These are phyloP conservation scores for Colletotrichum coccodes DNA, from an alignment of 2,329 filamentous ascomycete species.

Conservation along the genomic window DNA sequence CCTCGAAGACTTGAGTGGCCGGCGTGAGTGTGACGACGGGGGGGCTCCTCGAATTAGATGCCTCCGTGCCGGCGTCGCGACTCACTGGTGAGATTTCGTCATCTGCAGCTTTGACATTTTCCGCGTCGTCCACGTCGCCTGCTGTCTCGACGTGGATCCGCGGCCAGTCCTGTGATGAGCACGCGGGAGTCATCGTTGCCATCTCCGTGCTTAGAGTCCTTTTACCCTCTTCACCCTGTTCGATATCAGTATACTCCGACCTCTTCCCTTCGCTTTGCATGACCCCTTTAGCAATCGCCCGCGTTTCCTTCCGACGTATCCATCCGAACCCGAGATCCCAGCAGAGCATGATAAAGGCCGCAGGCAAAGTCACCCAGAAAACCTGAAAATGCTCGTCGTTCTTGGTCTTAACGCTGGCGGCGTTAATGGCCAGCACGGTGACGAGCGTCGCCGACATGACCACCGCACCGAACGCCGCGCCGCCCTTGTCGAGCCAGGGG, in stretches of 20 bases:
- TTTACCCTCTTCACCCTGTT: background rate
- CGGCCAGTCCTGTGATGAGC: background rate
- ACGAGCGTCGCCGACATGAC: conserved; percentile 76
- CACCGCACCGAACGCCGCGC: conserved; percentile 71
- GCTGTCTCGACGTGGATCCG: conserved; percentile 11
- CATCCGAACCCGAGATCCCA: conserved; percentile 75
- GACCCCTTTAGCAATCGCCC: conserved; percentile 62
- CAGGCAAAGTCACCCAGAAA: conserved; percentile 76
- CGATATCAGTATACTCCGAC: background rate
- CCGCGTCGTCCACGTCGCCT: background rate
- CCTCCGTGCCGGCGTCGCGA: background rate
- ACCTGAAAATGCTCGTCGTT: conserved; percentile 60
- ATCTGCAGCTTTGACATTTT: background rate
- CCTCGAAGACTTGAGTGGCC: background rate
- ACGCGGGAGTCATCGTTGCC: background rate
- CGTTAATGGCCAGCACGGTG: conserved; percentile 73
- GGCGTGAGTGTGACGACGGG: conserved; percentile 13
- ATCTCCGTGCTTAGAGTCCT: background rate
- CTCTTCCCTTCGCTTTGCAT: conserved; percentile 55
- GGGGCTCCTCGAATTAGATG: background rate
- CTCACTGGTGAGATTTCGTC: background rate
- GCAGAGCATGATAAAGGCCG: conserved; percentile 73
- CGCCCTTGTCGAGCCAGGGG: conserved; percentile 74
- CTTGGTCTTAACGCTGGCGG: conserved; percentile 59
- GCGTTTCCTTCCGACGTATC: conserved; percentile 69